Base-by-base conservation (phyloP, 208 protist species). In the Wallacemonas sp. region DNA sequence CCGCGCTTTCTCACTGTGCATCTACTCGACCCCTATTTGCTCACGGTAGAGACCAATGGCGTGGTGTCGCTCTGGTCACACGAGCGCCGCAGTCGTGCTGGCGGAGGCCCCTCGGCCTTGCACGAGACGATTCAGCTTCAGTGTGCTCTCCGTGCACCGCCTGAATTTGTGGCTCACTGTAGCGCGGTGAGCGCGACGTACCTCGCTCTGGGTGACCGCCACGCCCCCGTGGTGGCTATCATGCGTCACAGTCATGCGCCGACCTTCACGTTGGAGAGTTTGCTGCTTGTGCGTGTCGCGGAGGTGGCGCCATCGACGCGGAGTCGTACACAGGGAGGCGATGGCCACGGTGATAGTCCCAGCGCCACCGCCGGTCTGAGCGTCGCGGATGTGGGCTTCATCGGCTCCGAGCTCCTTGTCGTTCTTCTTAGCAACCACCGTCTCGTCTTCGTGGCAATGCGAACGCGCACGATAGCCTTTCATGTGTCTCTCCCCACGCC, bases 21-120 rank as follows among this genome's bases (percentile, higher is more conserved):
- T 46, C 30, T 68, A 21, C n/a, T 56, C 15, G 27, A 66, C 11
- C 36, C 56, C 12, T 46, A 31, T 21, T 21, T 76, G 26, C 47
- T 59, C 15, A 80, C 76, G 0, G 66, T 70, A 1, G 80, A 82
- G 45, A 68, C 69, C 2, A 77, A 75, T 60, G 77, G 77, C 22
- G 49, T 86, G 1, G 26, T 86, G 1, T 58, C 72, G 0, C 47
- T 74, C 17, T 86, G 80, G 80, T 59, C 51, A 8, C 42, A n/a
- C 11, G 28, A 55, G 45, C 22, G 17, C 0, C 21, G 24, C 27
- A n/a, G 1, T 21, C 64, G 34, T 39, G 60, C 26, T 44, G 66
- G 26, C 38, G 33, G 24, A 19, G 44, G 11, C 65, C 54, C 33
- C 53, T 41, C 19, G 30, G 56, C 22, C 38, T 46, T 22, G 49